Conservation (phyloP, 2,329 filamentous ascomycete genomes). For the Purpureocillium takamizusanense region DNA sequence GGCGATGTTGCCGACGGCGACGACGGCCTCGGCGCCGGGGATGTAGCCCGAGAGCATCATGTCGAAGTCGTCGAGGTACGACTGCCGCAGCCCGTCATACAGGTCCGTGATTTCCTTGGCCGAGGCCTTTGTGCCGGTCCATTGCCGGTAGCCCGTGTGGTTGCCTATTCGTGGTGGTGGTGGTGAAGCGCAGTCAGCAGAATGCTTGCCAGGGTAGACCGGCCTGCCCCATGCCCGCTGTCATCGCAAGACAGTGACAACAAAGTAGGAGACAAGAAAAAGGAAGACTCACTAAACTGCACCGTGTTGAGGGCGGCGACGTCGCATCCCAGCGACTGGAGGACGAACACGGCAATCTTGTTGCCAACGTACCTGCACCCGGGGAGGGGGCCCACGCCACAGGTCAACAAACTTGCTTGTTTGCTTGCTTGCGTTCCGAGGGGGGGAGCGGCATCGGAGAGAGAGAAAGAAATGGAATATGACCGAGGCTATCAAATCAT, state of each 20-base stretch:
- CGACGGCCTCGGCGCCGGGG: conserved; percentile 75
- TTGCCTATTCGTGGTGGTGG: too few relatives aligned
- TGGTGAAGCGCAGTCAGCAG: too few relatives aligned
- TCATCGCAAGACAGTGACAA: conserved; percentile 9
- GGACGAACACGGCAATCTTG: conserved; percentile 89
- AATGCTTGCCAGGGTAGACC: too few relatives aligned
- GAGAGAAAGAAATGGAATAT: too few relatives aligned
- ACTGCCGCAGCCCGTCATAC: conserved; percentile 76
- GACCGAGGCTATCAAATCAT: too few relatives aligned
- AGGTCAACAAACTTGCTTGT: too few relatives aligned
- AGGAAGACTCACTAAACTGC: conserved; percentile 72
- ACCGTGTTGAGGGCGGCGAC: conserved; percentile 93
- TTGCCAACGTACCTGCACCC: conserved; percentile 82
- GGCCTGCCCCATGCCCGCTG: too few relatives aligned
- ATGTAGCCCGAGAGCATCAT: conserved; percentile 94
- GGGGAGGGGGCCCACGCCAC: too few relatives aligned
- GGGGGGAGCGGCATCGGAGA: too few relatives aligned
- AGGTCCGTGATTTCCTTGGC: conserved; percentile 77
- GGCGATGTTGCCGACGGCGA: conserved; percentile 76
- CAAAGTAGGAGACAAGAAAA: too few relatives aligned
- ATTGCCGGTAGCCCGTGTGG: conserved; percentile 85
- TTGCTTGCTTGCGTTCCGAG: too few relatives aligned
- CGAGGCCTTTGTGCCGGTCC: conserved; percentile 74
- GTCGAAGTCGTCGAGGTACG: conserved; percentile 80
- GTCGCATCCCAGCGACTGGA: conserved; percentile 90